Evolutionary conservation across 225 moss, liverwort and hornwort species (phyloP).

Genomic region (Thuidium tamariscinum): DNA sequence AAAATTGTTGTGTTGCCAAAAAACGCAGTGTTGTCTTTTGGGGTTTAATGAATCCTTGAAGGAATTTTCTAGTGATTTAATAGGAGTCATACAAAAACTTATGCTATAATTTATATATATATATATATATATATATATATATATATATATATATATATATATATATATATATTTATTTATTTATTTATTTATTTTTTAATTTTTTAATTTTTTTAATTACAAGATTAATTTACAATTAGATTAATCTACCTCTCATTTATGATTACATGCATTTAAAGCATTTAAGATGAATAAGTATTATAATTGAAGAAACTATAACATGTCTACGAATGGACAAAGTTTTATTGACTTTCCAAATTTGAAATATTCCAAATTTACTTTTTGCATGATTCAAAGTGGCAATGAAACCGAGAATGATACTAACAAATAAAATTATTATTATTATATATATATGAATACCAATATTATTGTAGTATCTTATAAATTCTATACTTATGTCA

Average conservation of each 20-base stretch:
- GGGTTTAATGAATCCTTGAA: neutral
- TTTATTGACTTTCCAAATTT: neutral
- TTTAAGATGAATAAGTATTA: neutral
- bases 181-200: too few relatives aligned
- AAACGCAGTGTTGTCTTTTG: too few relatives aligned
- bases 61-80: neutral
- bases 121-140: too few relatives aligned
- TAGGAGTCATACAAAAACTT: neutral
- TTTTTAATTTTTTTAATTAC: too few relatives aligned
- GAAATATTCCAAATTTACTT: neutral
- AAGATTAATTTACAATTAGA: too few relatives aligned
- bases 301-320: neutral
- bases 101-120: too few relatives aligned
- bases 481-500: neutral
- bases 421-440: neutral
- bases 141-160: too few relatives aligned
- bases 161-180: too few relatives aligned
- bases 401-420: too few relatives aligned
- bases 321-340: too few relatives aligned
- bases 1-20: too few relatives aligned
- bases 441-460: too few relatives aligned
- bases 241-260: neutral
- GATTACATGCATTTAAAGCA: neutral
- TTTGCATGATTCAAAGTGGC: neutral
- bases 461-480: neutral